Evolutionary conservation across 116 monocot species (phyloP), one percentile per base, ranked within the genome.

Genomic region (Dioscorea cayenensis): DNA sequence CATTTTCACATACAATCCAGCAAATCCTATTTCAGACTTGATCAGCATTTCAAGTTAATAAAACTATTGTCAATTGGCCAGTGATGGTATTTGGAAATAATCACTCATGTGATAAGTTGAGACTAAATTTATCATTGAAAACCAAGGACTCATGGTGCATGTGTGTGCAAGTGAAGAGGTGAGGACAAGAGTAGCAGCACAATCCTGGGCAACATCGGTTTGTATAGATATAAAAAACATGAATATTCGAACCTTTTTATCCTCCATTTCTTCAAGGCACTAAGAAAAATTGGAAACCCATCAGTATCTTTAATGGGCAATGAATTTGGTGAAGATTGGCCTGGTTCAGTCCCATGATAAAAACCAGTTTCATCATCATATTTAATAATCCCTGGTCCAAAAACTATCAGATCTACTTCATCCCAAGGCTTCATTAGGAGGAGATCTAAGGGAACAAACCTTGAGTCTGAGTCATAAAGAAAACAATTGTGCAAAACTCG

Each of bases 231-330:
- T 78, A 70, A 89, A 99, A 73, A 99, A 75, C 94, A 99, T 91
- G 23, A 84, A 22, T 89, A 81, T 3, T 94, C 97, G 80, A 99
- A 99, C 25, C 25, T 25, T 66, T 99, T 94, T 67, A 99, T 90
- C 88, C 90, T 78, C 97, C 97, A 99, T 72, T 99, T 94, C 76
- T 99, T 94, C 17, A 99, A 84, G 43, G 90, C 76, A 76, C 97
- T 99, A 64, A 99, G 52, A 80, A 90, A 99, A 76, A 94, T 58
- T 67, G 91, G 86, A 51, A 99, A 76, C 7, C 97, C 97, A 64
- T 84, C 89, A 79, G 11, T 28, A 76, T 87, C 81, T 2, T 65
- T 60, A 18, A 70, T 63, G 36, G 76, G 73, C 49, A 84, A 76
- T 62, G 75, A 37, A 58, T 71, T 74, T 19, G 85, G 83, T 49